phyloP scores from a whole-genome alignment of 106 monocot species.

The Dactylorhiza incarnata region DNA sequence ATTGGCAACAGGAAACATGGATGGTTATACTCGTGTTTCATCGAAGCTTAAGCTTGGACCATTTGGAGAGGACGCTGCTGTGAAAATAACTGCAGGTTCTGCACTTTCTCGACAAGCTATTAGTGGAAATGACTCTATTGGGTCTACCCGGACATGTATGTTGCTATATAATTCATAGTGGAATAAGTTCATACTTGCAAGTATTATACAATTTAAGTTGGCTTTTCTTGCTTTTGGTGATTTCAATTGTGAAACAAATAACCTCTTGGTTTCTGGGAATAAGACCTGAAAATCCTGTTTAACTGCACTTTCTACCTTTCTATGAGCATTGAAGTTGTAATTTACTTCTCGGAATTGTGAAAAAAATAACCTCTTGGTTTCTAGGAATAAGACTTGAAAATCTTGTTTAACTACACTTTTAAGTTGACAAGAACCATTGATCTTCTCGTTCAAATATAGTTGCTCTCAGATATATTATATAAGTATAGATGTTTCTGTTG shows the following conservation, averaged over 20 bases:
- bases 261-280: too few relatives aligned
- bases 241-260: not conserved
- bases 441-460: not conserved
- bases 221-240: not conserved
- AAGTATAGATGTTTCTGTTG: not conserved
- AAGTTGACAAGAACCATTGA: not conserved
- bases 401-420: too few relatives aligned
- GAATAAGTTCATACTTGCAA: not conserved
- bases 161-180: not conserved
- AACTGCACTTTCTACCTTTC: not conserved
- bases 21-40: slow-evolving; percentile 45
- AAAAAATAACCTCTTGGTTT: not conserved
- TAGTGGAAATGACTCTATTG: slow-evolving; percentile 32
- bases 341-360: not conserved
- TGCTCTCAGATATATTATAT: not conserved
- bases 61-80: slow-evolving; percentile 41
- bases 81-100: slow-evolving; percentile 10
- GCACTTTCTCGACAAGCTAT: slow-evolving; percentile 22
- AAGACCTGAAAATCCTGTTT: too few relatives aligned
- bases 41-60: slow-evolving; percentile 84
- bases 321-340: not conserved
- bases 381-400: too few relatives aligned
- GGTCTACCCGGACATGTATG: slow-evolving; percentile 32
- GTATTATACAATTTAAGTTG: not conserved
- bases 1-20: slow-evolving; percentile 51